Evolutionary conservation across 495 filamentous ascomycete genomes (phyloP).

Genomic region (Arthonia radiata): DNA sequence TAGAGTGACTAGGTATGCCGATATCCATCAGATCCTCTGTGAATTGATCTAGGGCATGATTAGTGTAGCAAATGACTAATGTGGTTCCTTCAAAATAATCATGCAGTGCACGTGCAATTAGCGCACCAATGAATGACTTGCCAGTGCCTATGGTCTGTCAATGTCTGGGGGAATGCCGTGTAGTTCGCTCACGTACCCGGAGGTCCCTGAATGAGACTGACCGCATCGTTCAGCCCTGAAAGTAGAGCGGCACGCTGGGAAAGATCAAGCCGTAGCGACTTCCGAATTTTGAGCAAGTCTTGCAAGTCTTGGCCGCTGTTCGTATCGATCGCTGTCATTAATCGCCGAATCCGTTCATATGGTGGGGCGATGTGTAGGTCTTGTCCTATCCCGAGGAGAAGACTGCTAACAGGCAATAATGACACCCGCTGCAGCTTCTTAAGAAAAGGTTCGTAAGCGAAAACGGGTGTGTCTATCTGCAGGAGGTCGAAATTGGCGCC

Average conservation of each 20-base stretch:
- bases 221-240: conserved; percentile 23
- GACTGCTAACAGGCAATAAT: conserved; percentile 27
- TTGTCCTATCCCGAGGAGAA: too few relatives aligned
- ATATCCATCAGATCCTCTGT: too few relatives aligned
- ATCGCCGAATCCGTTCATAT: too few relatives aligned
- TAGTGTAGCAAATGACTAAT: conserved; percentile 23
- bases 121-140: conserved; percentile 53
- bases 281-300: conserved; percentile 10
- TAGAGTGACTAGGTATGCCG: too few relatives aligned
- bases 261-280: conserved; percentile 22
- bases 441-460: conserved; percentile 50
- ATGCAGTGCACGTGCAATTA: conserved; percentile 33
- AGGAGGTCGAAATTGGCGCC: conserved; percentile 21
- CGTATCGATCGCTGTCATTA: conserved; percentile 7
- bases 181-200: conserved; percentile 28
- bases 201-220: conserved; percentile 51
- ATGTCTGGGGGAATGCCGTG: conserved; percentile 2
- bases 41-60: too few relatives aligned
- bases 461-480: conserved; percentile 37
- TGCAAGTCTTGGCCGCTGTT: conserved; percentile 9
- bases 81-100: conserved; percentile 26
- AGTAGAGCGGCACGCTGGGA: conserved; percentile 35
- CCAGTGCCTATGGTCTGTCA: conserved; percentile 36
- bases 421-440: conserved; percentile 28
- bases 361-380: too few relatives aligned